Base-by-base conservation (phyloP, 139 green algal species). In the Spirogloea muscicola region DNA sequence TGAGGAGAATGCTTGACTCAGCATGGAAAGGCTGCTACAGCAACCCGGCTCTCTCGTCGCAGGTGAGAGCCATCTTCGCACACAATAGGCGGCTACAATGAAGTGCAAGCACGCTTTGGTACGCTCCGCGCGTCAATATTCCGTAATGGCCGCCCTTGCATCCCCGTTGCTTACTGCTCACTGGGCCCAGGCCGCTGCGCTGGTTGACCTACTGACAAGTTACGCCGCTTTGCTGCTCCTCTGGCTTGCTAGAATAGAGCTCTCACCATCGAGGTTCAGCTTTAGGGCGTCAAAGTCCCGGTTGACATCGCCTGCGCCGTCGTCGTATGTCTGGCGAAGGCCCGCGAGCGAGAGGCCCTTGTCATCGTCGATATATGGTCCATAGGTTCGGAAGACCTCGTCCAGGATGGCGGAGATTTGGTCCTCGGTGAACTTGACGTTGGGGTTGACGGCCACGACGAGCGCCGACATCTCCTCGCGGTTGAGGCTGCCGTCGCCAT, bases 381-480 rank as follows among this genome's bases (percentile, higher is more conserved):
- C 43, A 41, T 85, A 85, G 6, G 75, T 84, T 4, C 52, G 37
- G 68, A 85, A 85, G 31, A 85, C 79, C 48, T 82, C 79, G 55
- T 85, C 79, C 31, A 85, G 51, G 38, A 85, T 85, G 34, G 74
- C 74, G 9, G 38, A 33, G 3, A 85, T 83, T 27, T 85, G 73
- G 16, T 84, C 63, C 2, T 78, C 74, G 18, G 33, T 77, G 58
- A 83, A 83, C 44, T 49, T 63, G 13, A 85, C 79, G 16, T 29
- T 58, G 16, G 79, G 79, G 34, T 85, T 85, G 29, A 85, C 79
- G 7, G 72, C 79, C 0, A 85, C 58, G 2, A 85, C 79, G 6
- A 85, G 74, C 33, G 18, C 42, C n/a, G 79, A 74, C 79, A 85
- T 83, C 67, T 85, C 79, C 10, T 79, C 52, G 6, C 74, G 64